A percentile compares a stretch with the other conserved stretches of the same genome.
These are phyloP conservation scores for Hypoxylon sp. DNA, from an alignment of 2,329 filamentous ascomycete genomes.

Conservation along the genomic window DNA sequence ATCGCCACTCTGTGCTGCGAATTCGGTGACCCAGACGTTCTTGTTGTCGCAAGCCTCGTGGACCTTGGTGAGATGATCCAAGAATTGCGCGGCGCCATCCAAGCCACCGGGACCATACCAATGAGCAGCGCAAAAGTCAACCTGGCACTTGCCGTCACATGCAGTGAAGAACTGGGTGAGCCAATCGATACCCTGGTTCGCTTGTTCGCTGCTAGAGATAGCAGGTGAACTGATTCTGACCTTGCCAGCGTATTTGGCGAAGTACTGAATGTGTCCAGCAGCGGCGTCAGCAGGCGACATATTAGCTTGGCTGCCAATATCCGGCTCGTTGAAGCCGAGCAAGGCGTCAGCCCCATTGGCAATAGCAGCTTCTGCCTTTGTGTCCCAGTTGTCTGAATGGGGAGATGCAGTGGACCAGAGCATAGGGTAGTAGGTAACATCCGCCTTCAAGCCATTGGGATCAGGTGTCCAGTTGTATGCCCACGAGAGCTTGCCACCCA, in stretches of 20 bases:
- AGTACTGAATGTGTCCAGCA: constrained; percentile 65
- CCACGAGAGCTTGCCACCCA: constrained; percentile 51
- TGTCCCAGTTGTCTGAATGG: constrained; percentile 65
- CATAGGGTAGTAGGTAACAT: constrained; percentile 75
- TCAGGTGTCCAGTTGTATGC: constrained; percentile 55
- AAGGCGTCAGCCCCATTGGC: constrained; percentile 68
- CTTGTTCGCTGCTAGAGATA: constrained; percentile 70
- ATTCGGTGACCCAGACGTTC: constrained; percentile 76
- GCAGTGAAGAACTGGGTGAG: constrained; percentile 66
- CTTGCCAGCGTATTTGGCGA: constrained; percentile 69
- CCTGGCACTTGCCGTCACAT: constrained; percentile 66
- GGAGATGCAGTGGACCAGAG: constrained; percentile 69
- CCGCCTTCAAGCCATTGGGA: constrained; percentile 55
- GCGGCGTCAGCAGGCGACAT: constrained; percentile 68
- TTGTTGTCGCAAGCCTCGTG: constrained; percentile 62
- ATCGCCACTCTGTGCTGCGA: constrained; percentile 66
- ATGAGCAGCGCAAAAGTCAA: constrained; percentile 74
- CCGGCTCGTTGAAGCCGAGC: constrained; percentile 81
- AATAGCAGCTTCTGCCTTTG: constrained; percentile 67
- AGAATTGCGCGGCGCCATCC: constrained; percentile 65
- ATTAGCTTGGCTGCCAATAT: constrained; percentile 72
- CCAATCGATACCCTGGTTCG: constrained; percentile 69
- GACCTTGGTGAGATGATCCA: constrained; percentile 66
- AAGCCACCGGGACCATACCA: constrained; percentile 69
- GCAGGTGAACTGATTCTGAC: constrained; percentile 71